phyloP scores from a whole-genome alignment of 139 green algal genomes.

The Microglena sp. region DNA sequence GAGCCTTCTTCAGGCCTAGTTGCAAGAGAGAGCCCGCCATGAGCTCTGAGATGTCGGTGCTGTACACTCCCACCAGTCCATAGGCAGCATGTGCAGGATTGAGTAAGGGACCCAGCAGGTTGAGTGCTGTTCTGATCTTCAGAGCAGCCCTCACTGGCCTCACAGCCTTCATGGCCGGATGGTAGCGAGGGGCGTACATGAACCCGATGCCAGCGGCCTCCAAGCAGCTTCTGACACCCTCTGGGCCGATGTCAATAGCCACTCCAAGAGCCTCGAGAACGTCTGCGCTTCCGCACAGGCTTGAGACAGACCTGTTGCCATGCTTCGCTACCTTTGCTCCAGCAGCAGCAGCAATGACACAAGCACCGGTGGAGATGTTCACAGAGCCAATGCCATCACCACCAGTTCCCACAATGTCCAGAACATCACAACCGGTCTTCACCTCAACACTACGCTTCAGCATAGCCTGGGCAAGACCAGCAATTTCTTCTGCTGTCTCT shows the following conservation, averaged over 20 bases:
- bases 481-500: slow-evolving; percentile 89
- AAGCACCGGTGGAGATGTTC: slow-evolving; percentile 97
- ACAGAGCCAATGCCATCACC: slow-evolving; percentile 95
- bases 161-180: slow-evolving; percentile 60
- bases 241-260: slow-evolving; percentile 81
- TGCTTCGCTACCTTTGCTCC: slow-evolving; percentile 95
- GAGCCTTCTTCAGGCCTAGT: slow-evolving; percentile 35
- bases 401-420: slow-evolving; percentile 98
- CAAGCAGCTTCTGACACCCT: slow-evolving; percentile 68
- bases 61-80: slow-evolving; percentile 89
- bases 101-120: slow-evolving; percentile 94
- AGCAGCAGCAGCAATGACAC: slow-evolving; percentile 85
- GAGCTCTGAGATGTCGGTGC: slow-evolving; percentile 54
- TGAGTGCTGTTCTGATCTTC: slow-evolving; percentile 47
- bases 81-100: slow-evolving; percentile 84
- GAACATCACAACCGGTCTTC: slow-evolving; percentile 38
- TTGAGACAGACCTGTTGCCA: slow-evolving; percentile 87
- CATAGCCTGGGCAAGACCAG: slow-evolving; percentile 84
- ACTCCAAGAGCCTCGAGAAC: slow-evolving; percentile 87
- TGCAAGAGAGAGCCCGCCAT: slow-evolving; percentile 71
- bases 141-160: slow-evolving; percentile 65
- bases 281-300: slow-evolving; percentile 89
- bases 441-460: slow-evolving; percentile 44
- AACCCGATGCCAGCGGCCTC: slow-evolving; percentile 83
- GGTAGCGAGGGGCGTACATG: slow-evolving; percentile 90